Percentiles rank a stretch among this genome's conserved stretches.
phyloP scores from a whole-genome alignment of 768 basidiomycete genomes.

The Harrya chromipes region DNA sequence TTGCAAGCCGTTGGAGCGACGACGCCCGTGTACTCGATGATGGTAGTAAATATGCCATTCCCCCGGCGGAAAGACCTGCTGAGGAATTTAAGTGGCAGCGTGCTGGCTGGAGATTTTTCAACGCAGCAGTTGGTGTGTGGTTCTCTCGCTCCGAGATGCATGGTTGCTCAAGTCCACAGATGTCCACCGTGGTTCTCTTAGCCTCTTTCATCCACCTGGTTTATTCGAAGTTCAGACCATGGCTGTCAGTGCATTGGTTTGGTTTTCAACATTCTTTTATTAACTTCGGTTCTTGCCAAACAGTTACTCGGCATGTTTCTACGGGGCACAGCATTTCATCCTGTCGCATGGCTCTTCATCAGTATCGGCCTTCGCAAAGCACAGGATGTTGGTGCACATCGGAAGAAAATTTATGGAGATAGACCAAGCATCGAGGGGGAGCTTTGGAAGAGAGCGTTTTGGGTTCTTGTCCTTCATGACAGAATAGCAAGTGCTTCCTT shows the following conservation, averaged over 20 bases:
- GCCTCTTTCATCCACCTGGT: slow-evolving; percentile 52
- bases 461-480: slow-evolving; percentile 63
- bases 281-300: slow-evolving; percentile 7
- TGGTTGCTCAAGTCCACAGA: slow-evolving; percentile 34
- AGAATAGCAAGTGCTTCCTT: slow-evolving; percentile 50
- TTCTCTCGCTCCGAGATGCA: not conserved
- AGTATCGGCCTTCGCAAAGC: slow-evolving; percentile 59
- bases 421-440: slow-evolving; percentile 56
- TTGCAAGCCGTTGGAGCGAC: slow-evolving; percentile 63
- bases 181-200: slow-evolving; percentile 47
- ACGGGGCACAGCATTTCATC: slow-evolving; percentile 45
- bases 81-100: slow-evolving; percentile 45
- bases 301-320: slow-evolving; percentile 57
- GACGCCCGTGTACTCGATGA: slow-evolving; percentile 55
- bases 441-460: slow-evolving; percentile 77
- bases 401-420: slow-evolving; percentile 52
- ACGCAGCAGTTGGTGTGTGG: slow-evolving; percentile 47
- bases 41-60: slow-evolving; percentile 22
- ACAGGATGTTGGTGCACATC: slow-evolving; percentile 76
- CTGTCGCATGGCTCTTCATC: slow-evolving; percentile 52
- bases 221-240: slow-evolving; percentile 64
- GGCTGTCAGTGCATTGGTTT: slow-evolving; percentile 36
- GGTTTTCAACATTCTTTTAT: not conserved
- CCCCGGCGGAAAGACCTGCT: slow-evolving; percentile 18
- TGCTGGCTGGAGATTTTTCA: slow-evolving; percentile 62